Conservation (phyloP, 2,329 filamentous ascomycete species). For the Microsporum ferrugineum region DNA sequence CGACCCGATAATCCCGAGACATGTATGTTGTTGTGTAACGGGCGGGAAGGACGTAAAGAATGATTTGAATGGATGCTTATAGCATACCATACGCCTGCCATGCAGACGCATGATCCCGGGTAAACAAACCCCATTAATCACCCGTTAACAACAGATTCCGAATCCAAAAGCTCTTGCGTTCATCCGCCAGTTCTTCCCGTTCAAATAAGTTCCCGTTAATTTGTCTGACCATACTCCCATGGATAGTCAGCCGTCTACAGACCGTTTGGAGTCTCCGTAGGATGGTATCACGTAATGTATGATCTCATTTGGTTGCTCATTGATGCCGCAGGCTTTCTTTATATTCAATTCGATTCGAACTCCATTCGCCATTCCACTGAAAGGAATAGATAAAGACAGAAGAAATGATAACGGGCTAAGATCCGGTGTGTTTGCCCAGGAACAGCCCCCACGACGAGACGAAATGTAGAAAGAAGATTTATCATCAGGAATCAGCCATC, state of each 20-base stretch:
- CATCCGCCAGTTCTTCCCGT: neutral
- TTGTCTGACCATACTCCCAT: neutral
- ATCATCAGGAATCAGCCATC: conserved; percentile 17
- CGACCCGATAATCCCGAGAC: neutral
- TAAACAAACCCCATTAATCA: neutral
- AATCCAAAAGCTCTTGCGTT: neutral
- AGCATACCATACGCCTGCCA: neutral
- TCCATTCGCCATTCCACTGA: conserved; percentile 5
- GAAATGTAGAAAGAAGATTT: neutral
- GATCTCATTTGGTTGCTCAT: neutral
- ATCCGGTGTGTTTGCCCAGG: neutral
- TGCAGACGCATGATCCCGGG: neutral
- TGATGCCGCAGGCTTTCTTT: neutral
- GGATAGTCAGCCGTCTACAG: neutral
- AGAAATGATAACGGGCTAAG: neutral
- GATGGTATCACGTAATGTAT: neutral
- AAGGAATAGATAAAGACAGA: neutral
- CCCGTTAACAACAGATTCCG: neutral
- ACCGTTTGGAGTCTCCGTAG: neutral
- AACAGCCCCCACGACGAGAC: neutral
- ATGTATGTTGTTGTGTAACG: neutral
- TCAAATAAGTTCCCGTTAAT: neutral
- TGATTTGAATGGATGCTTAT: neutral
- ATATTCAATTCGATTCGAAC: conserved; percentile 5
- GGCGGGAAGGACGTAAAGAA: neutral